phyloP scores from a whole-genome alignment of 2,329 filamentous ascomycete genomes.

The Phialemonium atrogriseum region DNA sequence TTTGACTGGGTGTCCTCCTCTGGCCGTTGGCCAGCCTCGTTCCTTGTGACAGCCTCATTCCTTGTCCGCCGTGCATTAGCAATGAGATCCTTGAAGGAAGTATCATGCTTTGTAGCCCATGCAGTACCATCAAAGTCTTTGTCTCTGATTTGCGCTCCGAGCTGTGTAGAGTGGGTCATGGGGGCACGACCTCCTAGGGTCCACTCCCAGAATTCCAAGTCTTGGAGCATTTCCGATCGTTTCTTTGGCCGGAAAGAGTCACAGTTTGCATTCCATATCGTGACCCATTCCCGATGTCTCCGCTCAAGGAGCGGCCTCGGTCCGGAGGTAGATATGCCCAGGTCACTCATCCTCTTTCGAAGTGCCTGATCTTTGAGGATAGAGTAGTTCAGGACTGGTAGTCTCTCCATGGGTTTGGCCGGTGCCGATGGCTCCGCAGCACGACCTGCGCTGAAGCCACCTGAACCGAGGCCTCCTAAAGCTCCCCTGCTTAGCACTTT shows the following conservation, averaged over 20 bases:
- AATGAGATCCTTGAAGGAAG: conserved; percentile 73
- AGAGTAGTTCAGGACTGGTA: conserved; percentile 79
- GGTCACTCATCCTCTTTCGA: conserved; percentile 71
- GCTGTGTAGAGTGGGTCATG: no score
- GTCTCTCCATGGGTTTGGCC: conserved; percentile 44
- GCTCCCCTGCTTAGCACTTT: background rate
- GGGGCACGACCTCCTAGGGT: conserved; percentile 64
- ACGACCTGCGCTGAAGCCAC: no score
- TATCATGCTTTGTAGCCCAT: conserved; percentile 66
- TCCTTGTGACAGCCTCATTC: conserved; percentile 27
- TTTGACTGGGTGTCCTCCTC: no score
- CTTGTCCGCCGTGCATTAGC: conserved; percentile 59
- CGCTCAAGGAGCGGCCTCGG: conserved; percentile 61
- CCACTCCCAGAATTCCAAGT: conserved; percentile 80
- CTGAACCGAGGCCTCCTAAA: no score
- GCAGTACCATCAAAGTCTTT: conserved; percentile 80
- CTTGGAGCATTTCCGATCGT: conserved; percentile 63
- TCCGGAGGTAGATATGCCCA: conserved; percentile 69
- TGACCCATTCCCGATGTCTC: conserved; percentile 88
- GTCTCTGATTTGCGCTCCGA: conserved; percentile 63
- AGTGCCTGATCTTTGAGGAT: conserved; percentile 73
- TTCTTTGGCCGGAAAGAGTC: conserved; percentile 68
- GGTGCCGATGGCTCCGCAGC: conserved; percentile 14
- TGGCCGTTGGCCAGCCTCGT: no score
- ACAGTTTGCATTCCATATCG: conserved; percentile 94